A percentile compares a stretch with the other conserved stretches of the same genome.
Evolutionary conservation across 257 asterid species (phyloP).

Genomic region (Agastache rugosa): DNA sequence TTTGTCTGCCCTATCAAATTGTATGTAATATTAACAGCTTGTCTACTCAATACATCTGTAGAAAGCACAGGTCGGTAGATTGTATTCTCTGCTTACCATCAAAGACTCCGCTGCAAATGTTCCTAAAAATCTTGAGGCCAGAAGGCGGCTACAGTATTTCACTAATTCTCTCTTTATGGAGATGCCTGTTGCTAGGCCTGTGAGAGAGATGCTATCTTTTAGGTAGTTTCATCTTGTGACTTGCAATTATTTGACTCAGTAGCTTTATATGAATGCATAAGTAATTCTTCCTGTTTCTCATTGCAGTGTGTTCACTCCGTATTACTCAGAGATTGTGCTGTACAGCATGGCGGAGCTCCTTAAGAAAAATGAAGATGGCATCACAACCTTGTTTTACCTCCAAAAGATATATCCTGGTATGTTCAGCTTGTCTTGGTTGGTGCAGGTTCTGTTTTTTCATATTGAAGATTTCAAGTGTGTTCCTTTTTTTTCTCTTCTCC

Average conservation of each 20-base stretch:
- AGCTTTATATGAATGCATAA: not conserved
- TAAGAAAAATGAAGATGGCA: constrained; percentile 96
- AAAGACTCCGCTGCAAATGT: constrained; percentile 91
- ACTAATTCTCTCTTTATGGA: constrained; percentile 97
- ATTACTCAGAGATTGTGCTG: constrained; percentile 94
- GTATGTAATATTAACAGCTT: constrained; percentile 29
- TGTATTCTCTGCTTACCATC: constrained; percentile 82
- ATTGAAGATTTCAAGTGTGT: not conserved
- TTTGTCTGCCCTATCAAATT: constrained; percentile 12
- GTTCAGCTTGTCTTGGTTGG: constrained; percentile 25
- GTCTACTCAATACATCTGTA: constrained; percentile 46
- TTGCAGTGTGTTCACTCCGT: constrained; percentile 97
- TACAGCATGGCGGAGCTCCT: constrained; percentile 97
- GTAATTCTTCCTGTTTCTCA: constrained; percentile 21
- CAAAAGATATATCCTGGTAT: constrained; percentile 98
- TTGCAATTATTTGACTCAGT: constrained; percentile 6
- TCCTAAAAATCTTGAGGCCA: constrained; percentile 92
- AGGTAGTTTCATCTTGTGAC: constrained; percentile 50
- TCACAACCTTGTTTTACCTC: constrained; percentile 93
- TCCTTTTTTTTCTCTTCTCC: not conserved
- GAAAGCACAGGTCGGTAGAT: constrained; percentile 80
- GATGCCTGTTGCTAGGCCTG: constrained; percentile 92
- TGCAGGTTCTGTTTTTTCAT: constrained; percentile 26
- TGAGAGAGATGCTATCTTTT: constrained; percentile 91
- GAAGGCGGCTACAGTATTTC: constrained; percentile 88